These are phyloP conservation scores for Fusarium ramigenum DNA, from an alignment of 2,329 filamentous ascomycete genomes.

Conservation along the genomic window DNA sequence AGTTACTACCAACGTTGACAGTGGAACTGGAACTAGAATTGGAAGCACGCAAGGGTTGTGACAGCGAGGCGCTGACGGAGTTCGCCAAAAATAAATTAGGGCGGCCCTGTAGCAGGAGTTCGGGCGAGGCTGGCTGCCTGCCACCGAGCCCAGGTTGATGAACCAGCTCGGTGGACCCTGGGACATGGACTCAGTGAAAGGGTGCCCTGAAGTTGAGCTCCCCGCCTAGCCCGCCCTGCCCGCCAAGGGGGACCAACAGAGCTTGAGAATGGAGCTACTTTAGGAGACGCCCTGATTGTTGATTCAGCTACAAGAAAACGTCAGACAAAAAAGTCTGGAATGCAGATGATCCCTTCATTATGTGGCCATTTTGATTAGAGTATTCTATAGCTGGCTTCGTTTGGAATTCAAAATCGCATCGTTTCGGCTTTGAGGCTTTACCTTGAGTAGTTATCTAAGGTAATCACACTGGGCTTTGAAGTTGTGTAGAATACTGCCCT, in stretches of 20 bases:
- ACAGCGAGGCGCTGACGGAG: constrained; percentile 28
- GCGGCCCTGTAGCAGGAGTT: constrained; percentile 10
- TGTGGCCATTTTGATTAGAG: constrained; percentile 18
- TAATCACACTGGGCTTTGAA: neutral
- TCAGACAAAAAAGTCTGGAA: constrained; percentile 30
- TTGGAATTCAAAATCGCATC: constrained; percentile 20
- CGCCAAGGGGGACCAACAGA: constrained; percentile 8
- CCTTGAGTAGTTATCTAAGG: neutral
- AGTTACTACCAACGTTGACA: constrained; percentile 26
- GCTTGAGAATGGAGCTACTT: constrained; percentile 25
- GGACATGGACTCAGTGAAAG: constrained; percentile 4
- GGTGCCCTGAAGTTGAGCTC: neutral
- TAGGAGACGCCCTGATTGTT: constrained; percentile 24
- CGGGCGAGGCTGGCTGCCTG: constrained; percentile 9
- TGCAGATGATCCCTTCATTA: constrained; percentile 27
- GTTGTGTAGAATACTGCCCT: neutral
- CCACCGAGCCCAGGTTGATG: neutral
- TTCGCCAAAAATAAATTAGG: constrained; percentile 36
- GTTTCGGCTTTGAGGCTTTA: constrained; percentile 22
- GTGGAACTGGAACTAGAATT: constrained; percentile 30
- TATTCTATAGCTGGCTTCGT: constrained; percentile 8
- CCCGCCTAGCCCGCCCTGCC: neutral
- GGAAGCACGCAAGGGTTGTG: constrained; percentile 34
- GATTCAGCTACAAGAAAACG: constrained; percentile 13
- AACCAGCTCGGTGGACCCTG: neutral